Evolutionary conservation across 1,284 basidiomycete genomes (phyloP), one percentile per base, ranked within the genome.

Genomic region (Ganoderma sinense): DNA sequence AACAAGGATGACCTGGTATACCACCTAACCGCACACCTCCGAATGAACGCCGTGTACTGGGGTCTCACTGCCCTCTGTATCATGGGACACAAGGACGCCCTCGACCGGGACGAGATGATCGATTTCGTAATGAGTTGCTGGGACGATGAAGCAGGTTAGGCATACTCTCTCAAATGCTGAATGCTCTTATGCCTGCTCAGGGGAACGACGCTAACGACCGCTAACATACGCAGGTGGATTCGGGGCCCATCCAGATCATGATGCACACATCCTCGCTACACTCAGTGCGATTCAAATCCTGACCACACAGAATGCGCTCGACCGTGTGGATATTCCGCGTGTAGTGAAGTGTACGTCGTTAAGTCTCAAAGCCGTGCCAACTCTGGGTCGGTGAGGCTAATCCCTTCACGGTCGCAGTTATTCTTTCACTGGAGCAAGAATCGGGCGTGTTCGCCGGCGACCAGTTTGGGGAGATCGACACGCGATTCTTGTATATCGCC

Each of bases 31-130:
- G 88, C 96, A 10, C 97, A 99, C 82, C 87, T 99, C 10, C 94
- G 97, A 11, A 86, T 99, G 82, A 99, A 99, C 80, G 97, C 97
- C 11, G 87, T 99, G 20, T 99, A 99, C 82, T 99, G 97, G 97
- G 97, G 96, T 13, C 84, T 97, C 33, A 95, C 94, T 0, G 96
- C 97, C 0, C 84, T 98, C 3, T 92, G 88, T 62, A 86, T 97
- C 39, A 93, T 99, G 90, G 88, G 87, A 0, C 88, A 87, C 33
- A 85, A 89, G 59, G 92, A 97, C 62, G 94, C 94, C 0, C 83
- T 99, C 26, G 87, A 93, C 73, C 83, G 92, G 61, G 89, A 94
- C 16, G 95, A 95, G 69, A 94, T 96, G 87, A 88, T 99, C 56
- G 87, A 89, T 8, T 99, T 95, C 80, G 96, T 99, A 45, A 88